Evolutionary conservation across 352 stramenopile genomes (phyloP).

Genomic region (Phytophthora pseudosyringae): DNA sequence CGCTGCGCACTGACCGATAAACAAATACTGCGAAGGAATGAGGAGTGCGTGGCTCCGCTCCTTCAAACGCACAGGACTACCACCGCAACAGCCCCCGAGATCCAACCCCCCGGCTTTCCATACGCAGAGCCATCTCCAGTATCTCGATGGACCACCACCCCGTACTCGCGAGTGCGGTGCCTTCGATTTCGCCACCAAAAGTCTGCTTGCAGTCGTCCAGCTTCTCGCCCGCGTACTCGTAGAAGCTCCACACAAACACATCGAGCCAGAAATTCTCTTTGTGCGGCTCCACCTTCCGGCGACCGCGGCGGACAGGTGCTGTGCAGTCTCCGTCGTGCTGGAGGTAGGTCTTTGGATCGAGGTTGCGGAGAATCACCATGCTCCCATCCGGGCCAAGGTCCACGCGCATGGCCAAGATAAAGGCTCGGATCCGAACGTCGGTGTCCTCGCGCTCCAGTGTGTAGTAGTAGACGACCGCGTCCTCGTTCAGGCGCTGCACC

Average conservation of each 20-base stretch:
- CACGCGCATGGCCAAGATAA: conserved; percentile 68
- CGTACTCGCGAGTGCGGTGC: conserved; percentile 57
- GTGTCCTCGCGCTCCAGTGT: conserved; percentile 60
- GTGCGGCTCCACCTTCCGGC: conserved; percentile 53
- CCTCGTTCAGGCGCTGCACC: conserved; percentile 61
- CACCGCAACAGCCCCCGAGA: conserved; percentile 45
- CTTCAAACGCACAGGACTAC: conserved; percentile 3
- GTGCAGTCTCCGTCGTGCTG: conserved; percentile 51
- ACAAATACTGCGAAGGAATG: neutral
- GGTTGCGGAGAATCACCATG: conserved; percentile 60
- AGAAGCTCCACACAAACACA: conserved; percentile 76
- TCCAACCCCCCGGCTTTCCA: conserved; percentile 58
- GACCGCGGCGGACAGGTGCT: conserved; percentile 61
- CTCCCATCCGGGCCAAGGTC: conserved; percentile 42
- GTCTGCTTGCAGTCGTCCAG: conserved; percentile 57
- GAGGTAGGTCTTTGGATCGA: conserved; percentile 66
- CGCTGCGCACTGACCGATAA: neutral
- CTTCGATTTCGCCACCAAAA: conserved; percentile 68
- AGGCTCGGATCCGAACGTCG: conserved; percentile 61
- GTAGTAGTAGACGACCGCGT: conserved; percentile 76
- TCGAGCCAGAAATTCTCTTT: conserved; percentile 71
- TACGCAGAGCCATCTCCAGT: conserved; percentile 67
- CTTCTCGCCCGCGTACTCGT: conserved; percentile 46
- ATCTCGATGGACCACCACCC: conserved; percentile 80
- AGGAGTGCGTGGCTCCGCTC: neutral